Conservation (phyloP, 2,329 filamentous ascomycete species). For the Hortaea werneckii region DNA sequence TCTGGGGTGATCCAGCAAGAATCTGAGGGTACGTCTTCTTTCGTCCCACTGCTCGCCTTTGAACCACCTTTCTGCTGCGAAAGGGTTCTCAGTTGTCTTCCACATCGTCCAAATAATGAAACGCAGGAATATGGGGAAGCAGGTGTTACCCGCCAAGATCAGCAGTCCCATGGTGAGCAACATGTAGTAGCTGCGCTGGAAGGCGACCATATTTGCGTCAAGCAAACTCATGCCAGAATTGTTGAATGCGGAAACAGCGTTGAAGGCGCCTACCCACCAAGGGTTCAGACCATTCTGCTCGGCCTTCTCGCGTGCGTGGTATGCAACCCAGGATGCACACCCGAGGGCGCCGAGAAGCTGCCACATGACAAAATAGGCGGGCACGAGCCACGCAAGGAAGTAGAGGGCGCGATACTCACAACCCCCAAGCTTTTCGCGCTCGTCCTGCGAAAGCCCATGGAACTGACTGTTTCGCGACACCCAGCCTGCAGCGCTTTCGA, state of each 20-base stretch:
- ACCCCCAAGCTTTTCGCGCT: slow-evolving; percentile 50
- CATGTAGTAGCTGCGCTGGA: slow-evolving; percentile 39
- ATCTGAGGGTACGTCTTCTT: slow-evolving; percentile 37
- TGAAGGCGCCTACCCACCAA: slow-evolving; percentile 61
- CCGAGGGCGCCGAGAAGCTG: slow-evolving; percentile 50
- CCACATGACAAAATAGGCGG: slow-evolving; percentile 50
- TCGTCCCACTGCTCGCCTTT: slow-evolving; percentile 27
- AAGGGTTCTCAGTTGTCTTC: slow-evolving; percentile 33
- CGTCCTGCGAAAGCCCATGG: slow-evolving; percentile 41
- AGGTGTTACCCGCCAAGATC: slow-evolving; percentile 45
- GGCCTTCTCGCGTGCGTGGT: slow-evolving; percentile 41
- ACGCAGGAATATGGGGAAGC: slow-evolving; percentile 49
- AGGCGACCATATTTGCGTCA: slow-evolving; percentile 56
- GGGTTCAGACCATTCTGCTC: slow-evolving; percentile 49
- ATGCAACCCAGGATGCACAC: slow-evolving; percentile 51
- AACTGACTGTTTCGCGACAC: slow-evolving; percentile 44
- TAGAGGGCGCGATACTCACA: slow-evolving; percentile 55
- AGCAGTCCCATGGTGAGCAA: slow-evolving; percentile 39
- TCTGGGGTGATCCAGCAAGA: slow-evolving; percentile 53
- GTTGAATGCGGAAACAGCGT: slow-evolving; percentile 58
- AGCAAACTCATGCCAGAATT: slow-evolving; percentile 61
- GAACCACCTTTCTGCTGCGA: not conserved
- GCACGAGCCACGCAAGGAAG: slow-evolving; percentile 49
- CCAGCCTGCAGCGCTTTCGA: slow-evolving; percentile 15
- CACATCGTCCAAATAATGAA: slow-evolving; percentile 48